These are phyloP conservation scores for Syzygium grande DNA, from an alignment of 345 rosid genomes.

Conservation along the genomic window DNA sequence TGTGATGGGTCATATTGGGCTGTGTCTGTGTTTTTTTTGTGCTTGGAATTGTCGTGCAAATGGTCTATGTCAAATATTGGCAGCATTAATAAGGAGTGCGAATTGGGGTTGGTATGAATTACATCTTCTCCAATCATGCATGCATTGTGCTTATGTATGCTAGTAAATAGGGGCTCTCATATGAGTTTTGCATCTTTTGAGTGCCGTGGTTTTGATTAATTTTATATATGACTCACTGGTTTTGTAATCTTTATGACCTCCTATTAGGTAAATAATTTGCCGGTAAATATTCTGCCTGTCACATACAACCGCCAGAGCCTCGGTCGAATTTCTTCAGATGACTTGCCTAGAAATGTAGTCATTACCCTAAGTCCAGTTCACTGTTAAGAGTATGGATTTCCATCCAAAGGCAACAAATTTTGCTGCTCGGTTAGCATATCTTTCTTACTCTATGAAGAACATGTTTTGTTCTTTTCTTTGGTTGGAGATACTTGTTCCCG, in stretches of 20 bases:
- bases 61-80: neutral
- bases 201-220: neutral
- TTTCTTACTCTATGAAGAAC: neutral
- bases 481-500: neutral
- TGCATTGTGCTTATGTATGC: neutral
- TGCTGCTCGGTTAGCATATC: conserved; percentile 50
- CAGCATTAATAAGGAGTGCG: neutral
- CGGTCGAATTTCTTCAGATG: conserved; percentile 63
- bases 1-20: neutral
- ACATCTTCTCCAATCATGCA: neutral
- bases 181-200: neutral
- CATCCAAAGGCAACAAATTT: conserved; percentile 63
- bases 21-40: neutral
- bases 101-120: fast-evolving
- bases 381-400: conserved; percentile 82
- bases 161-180: neutral
- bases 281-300: conserved; percentile 48
- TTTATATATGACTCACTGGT: neutral
- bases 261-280: conserved; percentile 55
- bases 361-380: conserved; percentile 57
- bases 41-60: neutral
- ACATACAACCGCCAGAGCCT: conserved; percentile 57
- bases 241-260: neutral
- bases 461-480: neutral
- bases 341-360: conserved; percentile 64